Evolutionary conservation across 208 protist genomes (phyloP).

Genomic region (Acanthamoeba polyphaga): DNA sequence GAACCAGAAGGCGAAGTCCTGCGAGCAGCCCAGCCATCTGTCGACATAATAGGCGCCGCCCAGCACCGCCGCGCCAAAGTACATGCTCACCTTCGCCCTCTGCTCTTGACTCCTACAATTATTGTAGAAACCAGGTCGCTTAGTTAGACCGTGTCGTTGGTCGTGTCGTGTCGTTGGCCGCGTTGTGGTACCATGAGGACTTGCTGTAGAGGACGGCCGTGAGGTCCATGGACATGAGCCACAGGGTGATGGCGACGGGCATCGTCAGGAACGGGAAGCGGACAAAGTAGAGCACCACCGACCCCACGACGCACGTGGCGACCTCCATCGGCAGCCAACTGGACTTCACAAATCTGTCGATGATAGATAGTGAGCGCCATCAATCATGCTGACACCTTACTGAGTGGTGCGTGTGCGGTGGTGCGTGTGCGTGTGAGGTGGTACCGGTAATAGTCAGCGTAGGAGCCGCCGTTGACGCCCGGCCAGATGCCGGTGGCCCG

Average conservation of each 20-base stretch:
- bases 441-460: neutral
- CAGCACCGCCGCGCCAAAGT: neutral
- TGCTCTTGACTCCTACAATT: neutral
- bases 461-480: neutral
- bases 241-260: neutral
- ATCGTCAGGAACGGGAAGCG: conserved; percentile 26
- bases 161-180: neutral
- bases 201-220: neutral
- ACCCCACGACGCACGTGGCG: neutral
- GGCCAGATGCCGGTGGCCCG: conserved; percentile 8
- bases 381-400: no score
- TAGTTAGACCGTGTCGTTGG: neutral
- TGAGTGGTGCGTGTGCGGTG: neutral
- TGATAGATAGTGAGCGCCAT: neutral
- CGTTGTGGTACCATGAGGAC: neutral
- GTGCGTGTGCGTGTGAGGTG: neutral
- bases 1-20: conserved; percentile 26
- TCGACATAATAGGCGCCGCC: neutral
- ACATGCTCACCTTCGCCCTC: neutral
- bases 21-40: neutral
- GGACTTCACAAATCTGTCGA: neutral
- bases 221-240: conserved; percentile 29
- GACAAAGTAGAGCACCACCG: neutral
- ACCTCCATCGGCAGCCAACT: conserved; percentile 24
- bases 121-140: neutral